Base-by-base conservation (phyloP, 371 early-diverging fungal species). In the Paraphysoderma sedebokerense region DNA sequence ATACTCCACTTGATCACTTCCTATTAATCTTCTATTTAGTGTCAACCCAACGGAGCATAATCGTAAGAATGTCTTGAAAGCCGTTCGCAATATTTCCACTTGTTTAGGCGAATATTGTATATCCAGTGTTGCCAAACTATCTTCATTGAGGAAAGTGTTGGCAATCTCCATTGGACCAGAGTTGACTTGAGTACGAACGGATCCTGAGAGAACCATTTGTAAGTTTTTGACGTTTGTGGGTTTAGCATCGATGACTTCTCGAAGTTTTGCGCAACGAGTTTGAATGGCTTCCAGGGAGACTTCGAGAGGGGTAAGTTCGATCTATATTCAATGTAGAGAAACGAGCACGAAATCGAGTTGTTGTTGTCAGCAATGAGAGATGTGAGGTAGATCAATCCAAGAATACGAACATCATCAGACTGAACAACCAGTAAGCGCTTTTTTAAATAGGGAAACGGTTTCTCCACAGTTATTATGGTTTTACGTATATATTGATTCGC, bases 141-240 rank as follows among this genome's bases (percentile, higher is more conserved):
- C 0, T 3, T n/a, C 46, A 3, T 28, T 5, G 17, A 48, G 19
- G 26, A 48, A 48, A 37, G 39, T 40, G n/a, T 40, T 24, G n/a
- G 48, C 48, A 26, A 48, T 48, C 26, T 48, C 48, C 22, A 31
- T 24, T 4, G 52, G 52, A 5, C 52, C 52, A 12, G 52, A 49
- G 30, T 52, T 52, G 42, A 52, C 52, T 52, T 52, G 52, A 31
- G 42, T 34, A 22, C 52, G 38, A 7, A 52, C 29, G 15, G 41
- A 39, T 5, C 52, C 52, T 23, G 30, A 32, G 28, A 52, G 27
- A 11, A 52, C 52, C 30, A 49, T 49, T 20, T 52, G 52, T 12
- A 52, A 37, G 8, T 26, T 34, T 27, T 52, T 52, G n/a, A 44
- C 32, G 34, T 52, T 33, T 1, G 28, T 23, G 24, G 49, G 35